These are phyloP conservation scores for Verticillium longisporum DNA, from an alignment of 2,329 filamentous ascomycete genomes.

Conservation along the genomic window DNA sequence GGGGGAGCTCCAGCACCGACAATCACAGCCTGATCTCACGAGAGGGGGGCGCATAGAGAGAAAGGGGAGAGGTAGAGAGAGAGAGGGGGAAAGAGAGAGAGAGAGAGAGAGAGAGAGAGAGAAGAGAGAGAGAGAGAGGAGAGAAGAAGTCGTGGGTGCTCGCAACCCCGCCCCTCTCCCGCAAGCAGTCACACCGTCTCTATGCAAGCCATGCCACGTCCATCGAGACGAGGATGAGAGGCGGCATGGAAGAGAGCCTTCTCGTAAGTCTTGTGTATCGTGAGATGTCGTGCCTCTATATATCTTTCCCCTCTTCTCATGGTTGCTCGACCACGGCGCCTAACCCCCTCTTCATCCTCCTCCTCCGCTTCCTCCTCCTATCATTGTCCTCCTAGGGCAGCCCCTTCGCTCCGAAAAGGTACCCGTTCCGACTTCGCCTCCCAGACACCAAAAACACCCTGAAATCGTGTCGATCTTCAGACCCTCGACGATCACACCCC, in stretches of 20 bases:
- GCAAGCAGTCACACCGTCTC: not conserved
- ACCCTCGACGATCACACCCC: not conserved
- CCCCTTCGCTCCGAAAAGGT: constrained; percentile 4
- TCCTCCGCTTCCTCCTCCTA: constrained; percentile 12
- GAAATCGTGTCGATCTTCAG: not conserved
- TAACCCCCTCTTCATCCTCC: constrained; percentile 12
- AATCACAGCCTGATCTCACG: not conserved
- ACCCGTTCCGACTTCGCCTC: not conserved
- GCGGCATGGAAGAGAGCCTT: not conserved
- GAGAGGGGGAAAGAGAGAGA: too few relatives aligned
- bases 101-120: too few relatives aligned
- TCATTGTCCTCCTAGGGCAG: constrained; percentile 18
- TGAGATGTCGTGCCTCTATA: not conserved
- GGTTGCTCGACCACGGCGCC: too few relatives aligned
- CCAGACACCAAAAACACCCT: not conserved
- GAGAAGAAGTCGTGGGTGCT: too few relatives aligned
- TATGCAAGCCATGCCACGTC: not conserved
- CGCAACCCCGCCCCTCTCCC: not conserved
- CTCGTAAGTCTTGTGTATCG: not conserved
- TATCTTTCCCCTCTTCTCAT: constrained; percentile 1
- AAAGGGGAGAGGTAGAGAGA: not conserved
- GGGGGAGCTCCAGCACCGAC: not conserved
- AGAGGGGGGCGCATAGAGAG: not conserved
- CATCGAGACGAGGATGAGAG: too few relatives aligned
- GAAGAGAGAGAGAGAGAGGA: too few relatives aligned